Percentiles rank a stretch among this genome's conserved stretches.
Conservation (phyloP, 805 yeast genomes). For the Candida ipomoeae region DNA sequence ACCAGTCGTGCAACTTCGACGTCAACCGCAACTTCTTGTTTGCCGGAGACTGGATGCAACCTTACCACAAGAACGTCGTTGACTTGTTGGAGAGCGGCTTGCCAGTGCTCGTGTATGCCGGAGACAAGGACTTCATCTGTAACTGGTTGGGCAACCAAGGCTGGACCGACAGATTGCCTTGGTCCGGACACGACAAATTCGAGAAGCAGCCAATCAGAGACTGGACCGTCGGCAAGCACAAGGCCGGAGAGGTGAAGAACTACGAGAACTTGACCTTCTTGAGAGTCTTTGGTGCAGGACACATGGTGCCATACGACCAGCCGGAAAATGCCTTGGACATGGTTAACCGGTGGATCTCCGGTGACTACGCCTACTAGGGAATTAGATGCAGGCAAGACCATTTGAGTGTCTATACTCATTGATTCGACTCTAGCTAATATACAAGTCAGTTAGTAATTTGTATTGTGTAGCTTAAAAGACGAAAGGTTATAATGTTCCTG, state of each 20-base stretch:
- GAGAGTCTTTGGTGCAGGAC: constrained; percentile 87
- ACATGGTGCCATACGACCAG: constrained; percentile 92
- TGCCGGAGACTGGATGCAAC: constrained; percentile 91
- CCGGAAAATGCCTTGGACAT: constrained; percentile 73
- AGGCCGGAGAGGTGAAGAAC: constrained; percentile 69
- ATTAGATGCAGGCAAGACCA: too few relatives aligned
- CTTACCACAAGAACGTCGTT: constrained; percentile 73
- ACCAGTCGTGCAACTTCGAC: constrained; percentile 71
- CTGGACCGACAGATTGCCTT: constrained; percentile 54
- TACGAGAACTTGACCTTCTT: constrained; percentile 71
- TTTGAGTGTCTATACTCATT: too few relatives aligned
- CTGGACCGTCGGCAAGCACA: constrained; percentile 38
- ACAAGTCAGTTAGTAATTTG: too few relatives aligned
- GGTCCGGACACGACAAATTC: constrained; percentile 37
- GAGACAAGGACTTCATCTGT: constrained; percentile 89
- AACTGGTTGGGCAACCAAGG: constrained; percentile 90
- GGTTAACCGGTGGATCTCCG: constrained; percentile 82
- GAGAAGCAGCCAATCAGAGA: constrained; percentile 35
- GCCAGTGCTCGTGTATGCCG: constrained; percentile 89
- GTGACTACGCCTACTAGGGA: constrained; percentile 40
- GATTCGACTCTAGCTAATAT: not conserved
- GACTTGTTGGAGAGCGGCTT: constrained; percentile 56
- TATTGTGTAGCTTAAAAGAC: too few relatives aligned
- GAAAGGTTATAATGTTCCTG: too few relatives aligned
- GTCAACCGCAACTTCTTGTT: constrained; percentile 76